phyloP scores from a whole-genome alignment of 2,329 filamentous ascomycete species.

The Neofusicoccum sp. region DNA sequence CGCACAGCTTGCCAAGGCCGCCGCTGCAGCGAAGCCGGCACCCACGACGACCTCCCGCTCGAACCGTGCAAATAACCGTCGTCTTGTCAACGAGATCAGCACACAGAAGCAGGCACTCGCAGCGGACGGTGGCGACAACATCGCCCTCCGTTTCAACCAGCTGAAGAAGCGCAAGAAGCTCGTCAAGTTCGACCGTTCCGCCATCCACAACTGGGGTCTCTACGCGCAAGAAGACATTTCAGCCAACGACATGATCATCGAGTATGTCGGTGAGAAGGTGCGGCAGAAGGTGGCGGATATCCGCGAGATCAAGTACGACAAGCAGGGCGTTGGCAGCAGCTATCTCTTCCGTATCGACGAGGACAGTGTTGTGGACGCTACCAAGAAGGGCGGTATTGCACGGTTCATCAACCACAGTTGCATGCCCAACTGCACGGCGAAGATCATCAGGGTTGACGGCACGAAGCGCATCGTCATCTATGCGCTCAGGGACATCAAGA shows the following conservation, averaged over 20 bases:
- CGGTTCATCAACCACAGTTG: conserved; percentile 99
- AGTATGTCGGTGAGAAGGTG: conserved; percentile 97
- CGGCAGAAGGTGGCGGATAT: conserved; percentile 97
- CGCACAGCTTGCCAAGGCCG: conserved; percentile 71
- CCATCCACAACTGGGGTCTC: conserved; percentile 98
- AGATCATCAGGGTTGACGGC: conserved; percentile 98
- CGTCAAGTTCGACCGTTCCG: conserved; percentile 94
- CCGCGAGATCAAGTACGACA: conserved; percentile 86
- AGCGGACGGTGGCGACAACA: conserved; percentile 69
- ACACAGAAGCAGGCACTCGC: conserved; percentile 79
- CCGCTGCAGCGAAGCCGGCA: conserved; percentile 67
- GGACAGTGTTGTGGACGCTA: conserved; percentile 95
- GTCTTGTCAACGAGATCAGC: conserved; percentile 91
- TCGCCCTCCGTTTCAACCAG: conserved; percentile 96
- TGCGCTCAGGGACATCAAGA: conserved; percentile 88
- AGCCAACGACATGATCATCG: conserved; percentile 99
- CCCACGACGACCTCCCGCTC: conserved; percentile 89
- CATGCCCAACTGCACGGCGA: conserved; percentile 97
- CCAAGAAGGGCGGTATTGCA: conserved; percentile 97
- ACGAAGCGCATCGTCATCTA: conserved; percentile 99
- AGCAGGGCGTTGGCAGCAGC: conserved; percentile 94
- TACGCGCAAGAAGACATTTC: conserved; percentile 98
- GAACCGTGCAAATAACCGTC: conserved; percentile 93
- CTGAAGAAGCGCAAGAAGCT: conserved; percentile 99
- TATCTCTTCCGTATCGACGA: conserved; percentile 99